Evolutionary conservation across 2,329 filamentous ascomycete species (phyloP).

Genomic region (Beauveria sp.): DNA sequence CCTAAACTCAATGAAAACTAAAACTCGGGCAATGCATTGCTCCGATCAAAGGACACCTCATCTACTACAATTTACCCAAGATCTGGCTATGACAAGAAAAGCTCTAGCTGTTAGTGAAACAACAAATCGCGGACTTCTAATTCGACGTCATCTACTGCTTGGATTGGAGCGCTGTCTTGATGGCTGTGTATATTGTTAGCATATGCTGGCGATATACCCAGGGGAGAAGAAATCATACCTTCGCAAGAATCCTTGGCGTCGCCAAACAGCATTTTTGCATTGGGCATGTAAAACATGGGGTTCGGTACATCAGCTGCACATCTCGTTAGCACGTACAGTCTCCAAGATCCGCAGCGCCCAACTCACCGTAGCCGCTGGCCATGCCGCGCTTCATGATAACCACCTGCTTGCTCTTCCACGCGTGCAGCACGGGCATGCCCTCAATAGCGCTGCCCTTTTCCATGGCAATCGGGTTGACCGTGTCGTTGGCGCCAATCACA

Average conservation of each 20-base stretch:
- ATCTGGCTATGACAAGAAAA: background rate
- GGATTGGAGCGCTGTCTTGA: conserved; percentile 32
- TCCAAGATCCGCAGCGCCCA: background rate
- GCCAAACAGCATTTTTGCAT: conserved; percentile 85
- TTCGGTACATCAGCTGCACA: conserved; percentile 73
- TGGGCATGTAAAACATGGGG: conserved; percentile 88
- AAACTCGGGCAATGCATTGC: background rate
- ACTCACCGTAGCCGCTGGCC: conserved; percentile 75
- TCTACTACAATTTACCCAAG: conserved; percentile 7
- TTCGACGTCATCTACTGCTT: conserved; percentile 12
- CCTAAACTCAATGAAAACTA: background rate
- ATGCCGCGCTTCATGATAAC: conserved; percentile 90
- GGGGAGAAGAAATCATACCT: conserved; percentile 39
- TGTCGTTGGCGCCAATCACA: conserved; percentile 88
- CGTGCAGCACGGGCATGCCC: conserved; percentile 86
- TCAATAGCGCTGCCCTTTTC: conserved; percentile 79
- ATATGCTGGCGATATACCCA: background rate
- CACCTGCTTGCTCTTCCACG: conserved; percentile 90
- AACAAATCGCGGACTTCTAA: background rate
- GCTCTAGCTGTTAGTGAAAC: background rate
- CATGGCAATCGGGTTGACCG: conserved; percentile 82
- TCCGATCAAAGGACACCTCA: background rate
- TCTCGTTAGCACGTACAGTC: conserved; percentile 14
- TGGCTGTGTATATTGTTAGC: conserved; percentile 26
- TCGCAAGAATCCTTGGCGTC: conserved; percentile 81